Evolutionary conservation across 352 stramenopile species (phyloP), one percentile per base, ranked within the genome.

Genomic region (Phytophthora tubulina): DNA sequence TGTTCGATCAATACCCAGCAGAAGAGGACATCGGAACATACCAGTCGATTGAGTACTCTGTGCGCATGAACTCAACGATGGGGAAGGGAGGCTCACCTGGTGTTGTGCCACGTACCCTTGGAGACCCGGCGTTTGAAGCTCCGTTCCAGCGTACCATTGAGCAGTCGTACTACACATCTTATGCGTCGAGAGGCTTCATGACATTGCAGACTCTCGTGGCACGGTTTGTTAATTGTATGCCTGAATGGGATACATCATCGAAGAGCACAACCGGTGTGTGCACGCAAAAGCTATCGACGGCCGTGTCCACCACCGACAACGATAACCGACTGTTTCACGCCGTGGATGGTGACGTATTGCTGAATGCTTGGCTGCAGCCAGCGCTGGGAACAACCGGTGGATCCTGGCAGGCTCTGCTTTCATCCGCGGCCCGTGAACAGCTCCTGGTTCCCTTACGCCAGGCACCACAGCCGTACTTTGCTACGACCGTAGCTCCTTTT

Each of bases 141-240:
- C 79, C 79, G 8, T 88, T 92, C 56, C 73, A 82, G 54, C 69
- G 75, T 32, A 80, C 62, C 1, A 75, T 91, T 45, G 64, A 85
- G 6, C 80, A 73, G 45, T 71, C 53, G 4, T 75, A 79, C 33
- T 84, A 84, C 59, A 70, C 71, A 15, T 51, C 62, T 2, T 93
- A 93, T 55, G 60, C 77, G 2, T 50, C 60, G 6, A 55, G 49
- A 0, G 84, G 84, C 13, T 93, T 93, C 70, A 88, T 92, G 79
- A 91, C 84, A 1, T 57, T 93, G 30, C 86, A 93, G 52, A 93
- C 84, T 31, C 45, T 81, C 0, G 80, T 92, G 4, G 82, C 84
- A 4, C 79, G 81, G 1, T 92, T 93, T 35, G 63, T 79, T 3
- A 86, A 84, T 57, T 93, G 86, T 38, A 75, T 87, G 64, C 86